Evolutionary conservation across 192 early-diverging fungal genomes (phyloP).

Genomic region (Podila verticillata): DNA sequence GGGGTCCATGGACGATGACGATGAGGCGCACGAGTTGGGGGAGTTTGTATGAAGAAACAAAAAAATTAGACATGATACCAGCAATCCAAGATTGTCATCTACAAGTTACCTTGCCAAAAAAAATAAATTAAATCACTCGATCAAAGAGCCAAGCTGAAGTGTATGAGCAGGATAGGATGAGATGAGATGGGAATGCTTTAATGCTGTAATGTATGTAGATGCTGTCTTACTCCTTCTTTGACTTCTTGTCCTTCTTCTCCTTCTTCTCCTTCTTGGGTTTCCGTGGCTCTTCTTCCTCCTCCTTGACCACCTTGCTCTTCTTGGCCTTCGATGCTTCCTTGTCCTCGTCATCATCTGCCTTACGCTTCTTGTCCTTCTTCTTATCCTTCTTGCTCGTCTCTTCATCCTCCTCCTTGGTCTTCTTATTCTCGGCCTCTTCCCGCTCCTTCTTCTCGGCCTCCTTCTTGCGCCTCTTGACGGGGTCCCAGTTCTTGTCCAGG

Average conservation of each 20-base stretch:
- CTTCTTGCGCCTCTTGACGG: slow-evolving; percentile 51
- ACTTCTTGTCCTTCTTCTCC: slow-evolving; percentile 32
- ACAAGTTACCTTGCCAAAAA: no score
- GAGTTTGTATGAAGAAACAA: no score
- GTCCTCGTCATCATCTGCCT: slow-evolving; percentile 15
- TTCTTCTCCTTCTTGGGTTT: slow-evolving; percentile 22
- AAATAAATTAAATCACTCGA: no score
- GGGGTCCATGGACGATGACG: slow-evolving; percentile 6
- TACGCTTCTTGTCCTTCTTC: slow-evolving; percentile 40
- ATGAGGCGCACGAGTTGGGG: slow-evolving; percentile 26
- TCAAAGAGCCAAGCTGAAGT: no score
- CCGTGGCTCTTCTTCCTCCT: slow-evolving; percentile 13
- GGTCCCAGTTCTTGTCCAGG: slow-evolving; percentile 48
- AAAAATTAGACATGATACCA: slow-evolving; percentile 7
- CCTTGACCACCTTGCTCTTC: slow-evolving; percentile 5
- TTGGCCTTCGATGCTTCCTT: slow-evolving; percentile 20
- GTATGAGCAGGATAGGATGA: no score
- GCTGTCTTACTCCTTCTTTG: not conserved
- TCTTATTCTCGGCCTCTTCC: slow-evolving; percentile 34
- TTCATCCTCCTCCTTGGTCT: slow-evolving; percentile 22
- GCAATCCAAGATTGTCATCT: no score
- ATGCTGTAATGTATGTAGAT: no score
- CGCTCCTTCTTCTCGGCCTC: slow-evolving; percentile 37
- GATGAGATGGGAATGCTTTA: no score
- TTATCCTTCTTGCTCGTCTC: slow-evolving; percentile 12